Base-by-base conservation (phyloP, 2,329 filamentous ascomycete species). In the Rhinocladiella similis region DNA sequence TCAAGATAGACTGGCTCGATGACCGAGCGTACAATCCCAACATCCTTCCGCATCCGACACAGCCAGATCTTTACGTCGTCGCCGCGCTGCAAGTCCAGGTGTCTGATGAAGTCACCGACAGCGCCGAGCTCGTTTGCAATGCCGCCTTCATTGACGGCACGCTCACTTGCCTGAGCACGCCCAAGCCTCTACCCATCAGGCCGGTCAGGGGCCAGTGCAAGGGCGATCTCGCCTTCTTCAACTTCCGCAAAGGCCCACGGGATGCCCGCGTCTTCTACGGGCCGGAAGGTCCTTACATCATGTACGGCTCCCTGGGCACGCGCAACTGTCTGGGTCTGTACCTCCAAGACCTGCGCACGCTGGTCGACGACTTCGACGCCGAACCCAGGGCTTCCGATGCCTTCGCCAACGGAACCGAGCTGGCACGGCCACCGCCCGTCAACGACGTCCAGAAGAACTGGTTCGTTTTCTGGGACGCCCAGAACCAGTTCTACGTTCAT, bases 231-330 rank as follows among this genome's bases (percentile, higher is more conserved):
- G 67, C 75, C 12, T 42, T 41, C 36, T 50, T 61, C 16, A 43
- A 47, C 16, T 45, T 46, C 2, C 36, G 47, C 54, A 65, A 76
- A 18, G 83, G 83, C 0, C 82, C 83, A 0, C 82, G 83, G 59
- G 83, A 86, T 64, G 81, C 81, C 1, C 75, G 83, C 5, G 78
- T 83, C 12, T 82, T 84, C 61, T 79, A 77, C 54, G 82, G 82
- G 0, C 82, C 82, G 0, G 67, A 75, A 0, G 69, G 62, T 1
- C 80, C 81, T 0, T 81, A 79, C 54, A 72, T 77, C 1, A 68
- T 82, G 5, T 86, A 79, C 54, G 83, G 83, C 1, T 82, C 81
- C 7, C 83, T 83, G 59, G 82, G 80, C 0, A 58, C 63, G 0
- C 73, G 75, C 59, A 79, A 77, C 2, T 85, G 83, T 65, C 81